Base-by-base conservation (phyloP, 2,329 filamentous ascomycete genomes). In the Calonectria hawksworthii region DNA sequence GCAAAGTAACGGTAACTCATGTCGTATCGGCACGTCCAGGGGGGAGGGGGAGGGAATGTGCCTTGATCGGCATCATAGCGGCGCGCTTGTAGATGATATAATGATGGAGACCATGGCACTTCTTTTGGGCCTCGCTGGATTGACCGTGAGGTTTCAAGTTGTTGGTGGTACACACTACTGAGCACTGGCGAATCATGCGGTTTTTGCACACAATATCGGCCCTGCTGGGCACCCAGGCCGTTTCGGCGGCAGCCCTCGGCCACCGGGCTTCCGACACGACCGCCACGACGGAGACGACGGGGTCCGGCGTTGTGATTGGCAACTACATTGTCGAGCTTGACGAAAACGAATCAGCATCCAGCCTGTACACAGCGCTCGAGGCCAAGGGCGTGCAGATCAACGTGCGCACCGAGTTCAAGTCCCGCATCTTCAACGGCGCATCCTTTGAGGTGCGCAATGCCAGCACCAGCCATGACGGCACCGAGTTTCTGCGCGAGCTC, bases 241-340 rank as follows among this genome's bases (percentile, higher is more conserved):
- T 61, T 41, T 61, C 34, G 2, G n/a, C 34, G 13, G 34, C 34
- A 16, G 56, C 56, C 13, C 56, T 61, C n/a, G 5, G n/a, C 13
- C 56, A 41, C 32, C 56, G 34, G 56, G 56, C 56, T 26, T 26
- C 56, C 1, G 54, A 59, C 32, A 26, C 32, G 21, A 44, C 41
- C 16, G 23, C 30, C 34, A 59, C 54, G n/a, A 34, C n/a, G 32
- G 32, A 38, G 32, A 61, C 54, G 54, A 32, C 32, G 8, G 56
- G 56, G 8, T 61, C 56, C 9, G 56, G 34, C 5, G 56, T 61
- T 61, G 56, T 61, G 56, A 61, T 61, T 61, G 56, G 56, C 34
- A 61, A 61, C 56, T 68, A 68, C 50, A 68, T 68, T 21, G 65
- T 68, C 65, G 65, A 68, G 50, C 36, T 68, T 11, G 65, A 68